Base-by-base conservation (phyloP, 495 filamentous ascomycete genomes). In the Barbatosphaeria neglecta region DNA sequence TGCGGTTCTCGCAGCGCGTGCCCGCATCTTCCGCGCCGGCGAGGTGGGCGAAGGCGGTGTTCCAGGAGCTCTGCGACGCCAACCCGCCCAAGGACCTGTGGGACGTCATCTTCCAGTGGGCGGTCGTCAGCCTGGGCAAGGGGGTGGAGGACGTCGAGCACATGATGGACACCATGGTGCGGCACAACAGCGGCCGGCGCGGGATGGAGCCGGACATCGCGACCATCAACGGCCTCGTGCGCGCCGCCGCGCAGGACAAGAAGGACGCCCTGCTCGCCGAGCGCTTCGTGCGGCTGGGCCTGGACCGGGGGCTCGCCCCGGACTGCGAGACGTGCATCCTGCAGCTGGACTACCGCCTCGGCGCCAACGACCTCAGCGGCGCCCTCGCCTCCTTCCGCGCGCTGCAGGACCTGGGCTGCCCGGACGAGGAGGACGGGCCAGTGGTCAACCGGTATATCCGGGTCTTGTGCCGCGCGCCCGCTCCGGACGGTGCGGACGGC, bases 361-460 rank as follows among this genome's bases (percentile, higher is more conserved):
- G 77, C 43, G 79, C 80, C 13, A 68, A 74, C 1, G 82, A 95
- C 60, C 60, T 90, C 9, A 67, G 75, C 37, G 81, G 80, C 18
- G 82, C 86, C 11, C 69, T 77, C 15, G 65, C 68, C 2, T 73
- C 77, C 22, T 84, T 87, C 50, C 69, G 77, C 41, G 69, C 75
- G 6, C 63, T 88, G 11, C 31, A 35, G 31, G 66, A 70, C 23
- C 37, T 58, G 2, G 64, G 77, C 22, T 74, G 75, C 4, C 50
- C 69, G 7, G 61, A 73, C 3, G 64, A 78, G 10, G 69, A 77
- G 44, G 78, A 86, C 52, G 53, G 85, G 3, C 66, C 74, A 2
- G 66, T 82, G 25, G 67, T 87, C 56, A 92, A 92, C 64, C 77
- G 77, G 46, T 81, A 94, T 35, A 76, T 98, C 37, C 77, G 77